Conservation (phyloP, 2,329 filamentous ascomycete species). For the Aphanoascus verrucosus region DNA sequence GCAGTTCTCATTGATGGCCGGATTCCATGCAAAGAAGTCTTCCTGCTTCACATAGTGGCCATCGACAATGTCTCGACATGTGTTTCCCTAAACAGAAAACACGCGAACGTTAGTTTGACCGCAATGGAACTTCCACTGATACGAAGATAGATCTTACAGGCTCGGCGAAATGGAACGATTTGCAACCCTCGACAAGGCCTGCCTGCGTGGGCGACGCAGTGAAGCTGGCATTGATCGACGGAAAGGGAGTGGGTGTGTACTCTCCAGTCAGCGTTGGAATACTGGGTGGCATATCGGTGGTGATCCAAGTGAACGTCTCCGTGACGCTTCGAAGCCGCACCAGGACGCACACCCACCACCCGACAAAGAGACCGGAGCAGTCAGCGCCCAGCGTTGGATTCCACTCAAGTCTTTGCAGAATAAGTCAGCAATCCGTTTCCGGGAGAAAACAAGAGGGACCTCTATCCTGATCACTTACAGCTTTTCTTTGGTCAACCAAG, state of each 20-base stretch:
- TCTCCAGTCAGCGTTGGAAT: constrained; percentile 5
- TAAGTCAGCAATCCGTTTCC: background rate
- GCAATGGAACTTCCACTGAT: background rate
- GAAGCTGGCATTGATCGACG: constrained; percentile 7
- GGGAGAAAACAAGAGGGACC: background rate
- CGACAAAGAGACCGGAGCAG: constrained; percentile 18
- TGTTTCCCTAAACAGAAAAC: background rate
- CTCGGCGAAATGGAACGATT: constrained; percentile 3
- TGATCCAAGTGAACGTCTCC: constrained; percentile 1
- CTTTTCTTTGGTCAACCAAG: constrained; percentile 7
- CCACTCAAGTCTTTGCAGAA: constrained; percentile 8
- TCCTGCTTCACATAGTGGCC: background rate
- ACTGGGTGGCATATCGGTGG: background rate
- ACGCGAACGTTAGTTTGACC: background rate
- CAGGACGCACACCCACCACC: constrained; percentile 13
- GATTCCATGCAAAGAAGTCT: constrained; percentile 12
- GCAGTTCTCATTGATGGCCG: constrained; percentile 5
- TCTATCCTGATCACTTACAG: constrained; percentile 6
- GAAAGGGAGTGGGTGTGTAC: constrained; percentile 8
- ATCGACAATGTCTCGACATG: constrained; percentile 1
- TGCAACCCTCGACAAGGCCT: background rate
- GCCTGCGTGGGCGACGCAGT: constrained; percentile 7
- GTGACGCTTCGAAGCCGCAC: background rate
- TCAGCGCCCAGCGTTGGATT: constrained; percentile 10
- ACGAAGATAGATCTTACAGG: background rate